Conservation (phyloP, 208 protist genomes). For the Crithidia brevicula region DNA sequence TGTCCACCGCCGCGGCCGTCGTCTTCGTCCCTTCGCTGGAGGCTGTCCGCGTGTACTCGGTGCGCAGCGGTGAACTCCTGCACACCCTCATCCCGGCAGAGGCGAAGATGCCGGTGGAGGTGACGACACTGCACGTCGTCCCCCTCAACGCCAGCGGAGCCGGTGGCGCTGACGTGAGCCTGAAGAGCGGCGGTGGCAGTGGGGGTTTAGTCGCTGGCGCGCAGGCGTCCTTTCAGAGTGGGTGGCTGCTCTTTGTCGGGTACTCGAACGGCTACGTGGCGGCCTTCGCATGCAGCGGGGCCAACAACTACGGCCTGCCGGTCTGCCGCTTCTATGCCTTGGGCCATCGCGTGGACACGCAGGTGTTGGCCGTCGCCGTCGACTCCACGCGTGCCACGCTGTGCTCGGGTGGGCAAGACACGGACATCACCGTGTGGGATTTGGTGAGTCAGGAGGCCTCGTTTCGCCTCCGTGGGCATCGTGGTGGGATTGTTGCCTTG, state of each 20-base stretch:
- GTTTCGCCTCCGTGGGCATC: conserved; percentile 89
- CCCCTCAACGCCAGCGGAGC: conserved; percentile 31
- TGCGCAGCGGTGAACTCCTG: conserved; percentile 74
- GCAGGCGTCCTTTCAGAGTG: conserved; percentile 27
- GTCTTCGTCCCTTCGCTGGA: conserved; percentile 87
- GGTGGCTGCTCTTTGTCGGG: conserved; percentile 83
- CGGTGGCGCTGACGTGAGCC: background rate
- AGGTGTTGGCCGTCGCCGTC: conserved; percentile 89
- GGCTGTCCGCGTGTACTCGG: conserved; percentile 81
- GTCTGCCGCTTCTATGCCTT: conserved; percentile 86
- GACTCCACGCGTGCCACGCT: conserved; percentile 49
- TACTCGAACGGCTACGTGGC: conserved; percentile 89
- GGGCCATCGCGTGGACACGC: conserved; percentile 82
- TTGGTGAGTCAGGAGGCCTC: conserved; percentile 74
- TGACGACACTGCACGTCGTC: conserved; percentile 68
- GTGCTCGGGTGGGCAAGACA: conserved; percentile 96
- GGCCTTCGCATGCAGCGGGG: conserved; percentile 67
- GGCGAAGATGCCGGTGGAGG: conserved; percentile 81
- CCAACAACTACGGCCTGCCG: conserved; percentile 83
- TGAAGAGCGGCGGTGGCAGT: background rate
- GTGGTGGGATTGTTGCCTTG: conserved; percentile 76
- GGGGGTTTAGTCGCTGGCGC: background rate
- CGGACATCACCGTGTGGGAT: conserved; percentile 99
- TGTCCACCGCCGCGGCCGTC: conserved; percentile 34
- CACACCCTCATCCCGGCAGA: conserved; percentile 76